phyloP scores from a whole-genome alignment of 2,329 filamentous ascomycete species.

The Dryadomyces quercivorus region DNA sequence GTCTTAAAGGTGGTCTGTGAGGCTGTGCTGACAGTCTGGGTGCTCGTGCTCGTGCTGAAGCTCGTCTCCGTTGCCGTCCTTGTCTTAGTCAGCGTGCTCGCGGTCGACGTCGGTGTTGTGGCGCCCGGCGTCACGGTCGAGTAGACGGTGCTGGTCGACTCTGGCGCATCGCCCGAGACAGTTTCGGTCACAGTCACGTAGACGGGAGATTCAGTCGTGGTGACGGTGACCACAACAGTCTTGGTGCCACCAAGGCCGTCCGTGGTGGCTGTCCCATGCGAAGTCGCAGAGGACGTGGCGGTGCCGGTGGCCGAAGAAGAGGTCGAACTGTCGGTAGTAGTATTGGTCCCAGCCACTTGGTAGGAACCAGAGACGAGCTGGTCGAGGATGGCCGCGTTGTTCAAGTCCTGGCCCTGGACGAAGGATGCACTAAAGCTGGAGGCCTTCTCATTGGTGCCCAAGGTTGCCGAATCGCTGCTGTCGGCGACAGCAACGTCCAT shows the following conservation, averaged over 20 bases:
- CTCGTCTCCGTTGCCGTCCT: too few species aligned
- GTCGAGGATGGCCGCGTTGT: conserved; percentile 28
- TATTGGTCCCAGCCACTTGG: conserved; percentile 21
- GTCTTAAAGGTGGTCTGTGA: background rate
- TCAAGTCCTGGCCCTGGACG: conserved; percentile 25
- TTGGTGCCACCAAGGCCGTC: conserved; percentile 13
- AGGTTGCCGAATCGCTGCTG: background rate
- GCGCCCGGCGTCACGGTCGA: background rate
- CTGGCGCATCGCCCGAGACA: background rate
- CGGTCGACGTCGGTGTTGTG: background rate
- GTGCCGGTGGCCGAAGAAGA: background rate
- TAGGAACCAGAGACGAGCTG: conserved; percentile 32
- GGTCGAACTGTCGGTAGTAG: background rate
- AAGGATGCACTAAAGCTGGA: conserved; percentile 16
- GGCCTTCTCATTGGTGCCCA: conserved; percentile 4
- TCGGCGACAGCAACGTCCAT: conserved; percentile 25
- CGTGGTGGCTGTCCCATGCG: conserved; percentile 6
- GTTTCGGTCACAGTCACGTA: conserved; percentile 7
- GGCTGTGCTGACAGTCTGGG: background rate
- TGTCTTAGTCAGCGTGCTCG: background rate
- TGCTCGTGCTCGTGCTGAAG: too few species aligned
- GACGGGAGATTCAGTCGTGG: conserved; percentile 16
- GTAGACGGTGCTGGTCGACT: background rate
- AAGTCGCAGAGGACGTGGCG: background rate
- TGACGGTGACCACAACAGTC: conserved; percentile 24